These are phyloP conservation scores for Hymenoscyphus fructigenus DNA, from an alignment of 2,329 filamentous ascomycete genomes.

Conservation along the genomic window DNA sequence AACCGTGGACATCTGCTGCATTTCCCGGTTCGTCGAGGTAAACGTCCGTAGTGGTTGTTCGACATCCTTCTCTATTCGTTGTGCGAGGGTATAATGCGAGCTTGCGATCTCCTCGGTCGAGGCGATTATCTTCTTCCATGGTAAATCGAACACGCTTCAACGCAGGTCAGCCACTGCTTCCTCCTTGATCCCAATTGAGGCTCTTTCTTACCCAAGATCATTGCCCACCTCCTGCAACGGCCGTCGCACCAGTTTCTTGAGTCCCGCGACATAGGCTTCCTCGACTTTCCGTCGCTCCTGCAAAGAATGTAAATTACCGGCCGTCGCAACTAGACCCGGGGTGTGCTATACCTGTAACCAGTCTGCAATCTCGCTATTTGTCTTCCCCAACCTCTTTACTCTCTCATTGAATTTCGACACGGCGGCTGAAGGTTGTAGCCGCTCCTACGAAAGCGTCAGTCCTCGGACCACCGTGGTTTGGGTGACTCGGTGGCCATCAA, in stretches of 20 bases:
- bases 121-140: conserved; percentile 85
- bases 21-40: conserved; percentile 67
- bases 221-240: conserved; percentile 72
- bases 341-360: conserved; percentile 76
- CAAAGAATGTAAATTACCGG: conserved; percentile 26
- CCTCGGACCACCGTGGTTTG: conserved; percentile 17
- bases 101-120: conserved; percentile 78
- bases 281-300: conserved; percentile 93
- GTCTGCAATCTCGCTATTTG: conserved; percentile 91
- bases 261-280: conserved; percentile 79
- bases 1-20: conserved; percentile 77
- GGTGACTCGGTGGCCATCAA: conserved; percentile 11
- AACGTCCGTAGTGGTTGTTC: conserved; percentile 81
- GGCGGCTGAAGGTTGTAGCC: conserved; percentile 78
- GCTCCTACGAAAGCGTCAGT: conserved; percentile 55
- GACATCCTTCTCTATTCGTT: conserved; percentile 84
- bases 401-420: conserved; percentile 81
- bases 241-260: conserved; percentile 77
- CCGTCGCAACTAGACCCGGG: conserved; percentile 7
- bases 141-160: conserved; percentile 77
- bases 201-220: conserved; percentile 80
- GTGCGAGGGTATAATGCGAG: conserved; percentile 77
- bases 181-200: conserved; percentile 6
- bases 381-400: conserved; percentile 78
- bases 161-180: conserved; percentile 26